phyloP scores from a whole-genome alignment of 1,284 basidiomycete genomes.

The Moesziomyces sp. region DNA sequence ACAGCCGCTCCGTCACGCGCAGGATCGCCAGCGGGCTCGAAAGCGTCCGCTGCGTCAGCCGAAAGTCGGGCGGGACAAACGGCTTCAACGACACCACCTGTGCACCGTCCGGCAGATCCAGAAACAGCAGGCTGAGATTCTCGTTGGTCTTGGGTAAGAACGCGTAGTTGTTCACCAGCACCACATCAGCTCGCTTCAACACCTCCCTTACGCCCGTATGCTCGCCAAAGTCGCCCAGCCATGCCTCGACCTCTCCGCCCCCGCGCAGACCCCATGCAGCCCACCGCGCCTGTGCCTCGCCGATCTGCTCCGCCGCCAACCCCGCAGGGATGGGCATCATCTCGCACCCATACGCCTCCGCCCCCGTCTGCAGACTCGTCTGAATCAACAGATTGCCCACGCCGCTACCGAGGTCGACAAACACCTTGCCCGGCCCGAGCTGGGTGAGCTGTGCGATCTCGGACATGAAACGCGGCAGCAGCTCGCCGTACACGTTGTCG shows the following conservation, averaged over 20 bases:
- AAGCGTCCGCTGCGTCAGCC: conserved; percentile 69
- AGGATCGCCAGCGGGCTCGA: conserved; percentile 63
- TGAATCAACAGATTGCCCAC: conserved; percentile 73
- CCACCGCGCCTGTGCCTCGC: conserved; percentile 70
- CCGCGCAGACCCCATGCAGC: conserved; percentile 71
- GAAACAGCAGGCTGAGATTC: conserved; percentile 71
- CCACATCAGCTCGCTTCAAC: conserved; percentile 71
- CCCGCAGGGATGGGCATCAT: conserved; percentile 70
- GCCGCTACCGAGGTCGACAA: conserved; percentile 73
- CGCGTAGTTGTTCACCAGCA: conserved; percentile 72
- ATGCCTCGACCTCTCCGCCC: conserved; percentile 67
- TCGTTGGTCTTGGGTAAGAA: conserved; percentile 71
- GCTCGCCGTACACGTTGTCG: conserved; percentile 69
- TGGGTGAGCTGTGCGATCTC: conserved; percentile 67
- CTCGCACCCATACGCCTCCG: conserved; percentile 71
- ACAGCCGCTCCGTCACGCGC: conserved; percentile 54
- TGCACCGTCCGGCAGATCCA: conserved; percentile 72
- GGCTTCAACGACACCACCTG: conserved; percentile 72
- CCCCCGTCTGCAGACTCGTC: conserved; percentile 72
- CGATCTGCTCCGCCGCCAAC: conserved; percentile 70
- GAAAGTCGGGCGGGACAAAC: conserved; percentile 71
- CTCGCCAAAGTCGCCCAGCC: conserved; percentile 72
- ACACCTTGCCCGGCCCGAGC: conserved; percentile 66
- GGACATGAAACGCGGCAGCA: conserved; percentile 69
- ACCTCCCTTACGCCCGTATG: conserved; percentile 64